These are phyloP conservation scores for Lactarius hatsudake DNA, from an alignment of 768 basidiomycete genomes.

Conservation along the genomic window DNA sequence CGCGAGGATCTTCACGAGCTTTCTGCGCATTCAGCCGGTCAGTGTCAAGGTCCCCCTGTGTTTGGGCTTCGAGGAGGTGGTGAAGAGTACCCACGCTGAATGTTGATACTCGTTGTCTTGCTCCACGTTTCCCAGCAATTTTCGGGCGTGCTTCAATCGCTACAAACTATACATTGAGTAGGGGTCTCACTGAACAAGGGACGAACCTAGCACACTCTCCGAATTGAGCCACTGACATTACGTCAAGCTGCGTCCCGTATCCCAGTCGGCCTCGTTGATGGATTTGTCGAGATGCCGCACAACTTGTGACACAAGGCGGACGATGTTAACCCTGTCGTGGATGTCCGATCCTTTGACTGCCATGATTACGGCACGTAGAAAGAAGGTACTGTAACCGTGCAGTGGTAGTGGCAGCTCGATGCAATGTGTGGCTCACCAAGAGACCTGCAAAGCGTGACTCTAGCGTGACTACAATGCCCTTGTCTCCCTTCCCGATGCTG, in stretches of 20 bases:
- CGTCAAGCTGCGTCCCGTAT: conserved; percentile 37
- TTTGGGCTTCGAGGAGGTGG: background rate
- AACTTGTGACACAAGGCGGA: too few relatives aligned
- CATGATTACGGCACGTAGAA: too few relatives aligned
- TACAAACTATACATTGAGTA: background rate
- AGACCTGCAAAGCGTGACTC: too few relatives aligned
- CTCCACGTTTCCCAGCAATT: conserved; percentile 14
- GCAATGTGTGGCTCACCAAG: too few relatives aligned
- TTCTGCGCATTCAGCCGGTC: conserved; percentile 37
- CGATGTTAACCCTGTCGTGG: conserved; percentile 68
- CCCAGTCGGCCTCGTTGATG: conserved; percentile 39
- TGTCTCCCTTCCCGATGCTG: too few relatives aligned
- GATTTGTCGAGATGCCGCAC: conserved; percentile 56
- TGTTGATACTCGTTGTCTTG: conserved; percentile 4
- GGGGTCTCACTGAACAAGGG: background rate
- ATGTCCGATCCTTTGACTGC: conserved; percentile 30
- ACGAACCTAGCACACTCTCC: conserved; percentile 55
- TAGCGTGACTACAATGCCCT: too few relatives aligned
- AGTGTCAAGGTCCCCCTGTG: background rate
- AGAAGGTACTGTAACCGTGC: too few relatives aligned
- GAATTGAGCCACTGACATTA: conserved; percentile 51
- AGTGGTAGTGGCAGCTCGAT: too few relatives aligned
- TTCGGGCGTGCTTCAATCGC: conserved; percentile 24
- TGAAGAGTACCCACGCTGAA: background rate
- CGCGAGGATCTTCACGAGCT: conserved; percentile 42